These are phyloP conservation scores for Lachnellula willkommii DNA, from an alignment of 2,329 filamentous ascomycete genomes.

Conservation along the genomic window DNA sequence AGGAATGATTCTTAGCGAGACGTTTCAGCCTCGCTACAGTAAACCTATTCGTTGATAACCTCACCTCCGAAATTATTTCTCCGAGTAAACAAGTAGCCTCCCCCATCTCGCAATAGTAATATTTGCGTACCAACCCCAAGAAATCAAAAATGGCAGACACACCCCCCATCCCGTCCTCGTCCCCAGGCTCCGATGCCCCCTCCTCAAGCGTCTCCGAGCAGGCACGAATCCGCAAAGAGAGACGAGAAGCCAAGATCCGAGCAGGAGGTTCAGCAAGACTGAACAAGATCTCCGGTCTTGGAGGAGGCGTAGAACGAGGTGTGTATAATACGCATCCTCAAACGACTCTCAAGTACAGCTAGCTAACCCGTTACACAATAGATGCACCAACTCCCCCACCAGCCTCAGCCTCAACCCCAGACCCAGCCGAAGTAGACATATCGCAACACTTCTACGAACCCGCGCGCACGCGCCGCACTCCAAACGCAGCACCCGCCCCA, in stretches of 20 bases:
- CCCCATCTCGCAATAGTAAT: neutral
- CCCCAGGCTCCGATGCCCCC: constrained; percentile 18
- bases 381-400: constrained; percentile 34
- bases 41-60: neutral
- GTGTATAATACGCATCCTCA: neutral
- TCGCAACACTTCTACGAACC: constrained; percentile 65
- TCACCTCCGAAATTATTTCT: neutral
- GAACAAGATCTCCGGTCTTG: constrained; percentile 69
- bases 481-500: constrained; percentile 16
- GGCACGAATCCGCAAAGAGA: constrained; percentile 70
- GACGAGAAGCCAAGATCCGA: constrained; percentile 72
- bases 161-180: constrained; percentile 17
- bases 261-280: constrained; percentile 64
- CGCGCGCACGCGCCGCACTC: constrained; percentile 37
- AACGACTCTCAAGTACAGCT: neutral
- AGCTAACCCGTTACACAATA: constrained; percentile 15
- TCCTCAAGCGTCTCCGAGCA: constrained; percentile 51
- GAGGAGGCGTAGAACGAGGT: constrained; percentile 51
- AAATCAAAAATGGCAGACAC: constrained; percentile 26
- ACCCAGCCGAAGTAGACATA: constrained; percentile 74
- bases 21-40: too few species aligned
- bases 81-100: too few species aligned
- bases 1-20: too few species aligned
- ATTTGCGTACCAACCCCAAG: neutral
- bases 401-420: constrained; percentile 37